Base-by-base conservation (phyloP, 2,329 filamentous ascomycete species). In the Spiromastix sp. region DNA sequence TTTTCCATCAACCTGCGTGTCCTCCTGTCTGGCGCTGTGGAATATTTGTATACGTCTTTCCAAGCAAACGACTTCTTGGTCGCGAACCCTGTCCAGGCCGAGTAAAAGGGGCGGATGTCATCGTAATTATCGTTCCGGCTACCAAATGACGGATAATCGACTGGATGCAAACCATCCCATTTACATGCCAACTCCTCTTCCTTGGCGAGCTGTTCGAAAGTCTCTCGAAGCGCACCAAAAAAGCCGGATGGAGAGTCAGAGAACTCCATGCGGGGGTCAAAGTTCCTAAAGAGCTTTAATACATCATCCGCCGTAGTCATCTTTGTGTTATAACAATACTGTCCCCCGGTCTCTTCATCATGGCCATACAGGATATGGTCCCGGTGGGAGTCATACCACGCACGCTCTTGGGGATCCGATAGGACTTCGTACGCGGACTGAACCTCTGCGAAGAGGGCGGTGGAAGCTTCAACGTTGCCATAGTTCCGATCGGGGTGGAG, bases 381-480 rank as follows among this genome's bases (percentile, higher is more conserved):
- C 41, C 85, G 80, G 55, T 98, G 91, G 2, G 86, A 86, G 61
- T 98, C 89, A 63, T 98, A 98, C 91, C 91, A 98, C 20, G 87
- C 81, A 48, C 91, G 77, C 58, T 98, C 91, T 56, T 98, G 89
- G 8, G 86, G 79, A 56, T 98, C 91, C 2, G 87, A 93, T 1
- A 98, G 73, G n/a, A 98, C 77, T 57, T 96, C 85, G 56, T 98
- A 93, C 30, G 91, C 91, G 22, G 86, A 74, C 57, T 95, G 89
- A 18, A 96, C 72, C 54, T 95, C 86, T 32, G 91, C 86, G 55
- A 98, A 98, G 34, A 79, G 77, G 46, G 70, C 74, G 2, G 91
- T 98, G 2, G 89, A 79, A 43, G 77, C 74, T 50, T 93, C 85
- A 42, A 81, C 79, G 52, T 95, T 80, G 49, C 83, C 80, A 56